Conservation (phyloP, 106 monocot genomes). For the Dactylorhiza incarnata region DNA sequence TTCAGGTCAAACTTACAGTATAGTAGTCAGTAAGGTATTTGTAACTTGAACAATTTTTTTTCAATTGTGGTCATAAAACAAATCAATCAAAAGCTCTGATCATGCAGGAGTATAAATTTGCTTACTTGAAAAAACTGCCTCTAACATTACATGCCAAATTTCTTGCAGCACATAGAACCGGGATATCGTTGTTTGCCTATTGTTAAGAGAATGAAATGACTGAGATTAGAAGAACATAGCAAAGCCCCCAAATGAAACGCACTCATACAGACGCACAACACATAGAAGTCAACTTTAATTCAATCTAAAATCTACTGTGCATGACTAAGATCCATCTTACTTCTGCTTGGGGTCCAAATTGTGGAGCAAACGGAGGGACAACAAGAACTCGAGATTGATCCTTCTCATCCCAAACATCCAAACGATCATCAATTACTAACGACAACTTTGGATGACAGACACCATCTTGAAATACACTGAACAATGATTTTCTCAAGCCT, state of each 20-base stretch:
- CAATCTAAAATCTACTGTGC: neutral
- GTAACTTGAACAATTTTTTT: neutral
- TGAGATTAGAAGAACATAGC: neutral
- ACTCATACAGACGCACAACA: too few species aligned
- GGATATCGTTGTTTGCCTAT: slow-evolving; percentile 69
- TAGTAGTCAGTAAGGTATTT: neutral
- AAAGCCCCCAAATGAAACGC: neutral
- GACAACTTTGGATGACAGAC: slow-evolving; percentile 91
- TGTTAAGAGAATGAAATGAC: neutral
- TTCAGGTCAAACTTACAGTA: neutral
- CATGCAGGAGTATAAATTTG: neutral
- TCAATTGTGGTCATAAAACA: neutral
- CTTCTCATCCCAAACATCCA: slow-evolving; percentile 98
- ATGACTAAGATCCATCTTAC: slow-evolving; percentile 17
- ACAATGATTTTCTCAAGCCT: slow-evolving; percentile 85
- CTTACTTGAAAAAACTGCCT: slow-evolving; percentile 95
- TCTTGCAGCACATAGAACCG: slow-evolving; percentile 94
- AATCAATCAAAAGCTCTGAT: neutral
- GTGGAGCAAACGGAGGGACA: slow-evolving; percentile 95
- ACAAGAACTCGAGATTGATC: slow-evolving; percentile 98
- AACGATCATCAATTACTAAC: slow-evolving; percentile 88
- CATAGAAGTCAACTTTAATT: neutral
- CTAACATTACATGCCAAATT: slow-evolving; percentile 98
- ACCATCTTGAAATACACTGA: slow-evolving; percentile 85
- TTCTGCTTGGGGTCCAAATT: slow-evolving; percentile 98